phyloP scores from a whole-genome alignment of 2,329 filamentous ascomycete genomes.

The Botrytis elliptica region DNA sequence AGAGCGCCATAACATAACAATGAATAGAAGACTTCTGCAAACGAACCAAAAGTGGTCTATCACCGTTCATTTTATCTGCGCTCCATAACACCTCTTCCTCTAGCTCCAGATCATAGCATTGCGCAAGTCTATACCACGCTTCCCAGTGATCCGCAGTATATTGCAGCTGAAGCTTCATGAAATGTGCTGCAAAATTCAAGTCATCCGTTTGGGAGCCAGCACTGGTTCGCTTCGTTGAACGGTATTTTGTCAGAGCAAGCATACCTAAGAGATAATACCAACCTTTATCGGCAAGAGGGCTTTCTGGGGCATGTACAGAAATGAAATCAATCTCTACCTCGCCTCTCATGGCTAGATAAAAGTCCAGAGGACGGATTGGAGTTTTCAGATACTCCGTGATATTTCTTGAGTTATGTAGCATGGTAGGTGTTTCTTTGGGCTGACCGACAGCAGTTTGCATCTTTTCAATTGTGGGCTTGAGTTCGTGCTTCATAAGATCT shows the following conservation, averaged over 20 bases:
- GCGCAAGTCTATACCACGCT: slow-evolving; percentile 44
- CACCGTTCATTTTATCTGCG: slow-evolving; percentile 44
- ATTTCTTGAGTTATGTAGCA: slow-evolving; percentile 84
- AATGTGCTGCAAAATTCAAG: slow-evolving; percentile 40
- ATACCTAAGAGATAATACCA: slow-evolving; percentile 94
- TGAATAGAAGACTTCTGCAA: slow-evolving; percentile 42
- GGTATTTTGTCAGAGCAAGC: slow-evolving; percentile 82
- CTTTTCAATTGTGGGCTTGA: slow-evolving; percentile 87
- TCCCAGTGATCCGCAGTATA: slow-evolving; percentile 43
- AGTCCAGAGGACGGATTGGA: slow-evolving; percentile 74
- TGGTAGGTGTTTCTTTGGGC: slow-evolving; percentile 73
- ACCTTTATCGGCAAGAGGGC: slow-evolving; percentile 71
- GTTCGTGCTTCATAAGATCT: slow-evolving; percentile 85
- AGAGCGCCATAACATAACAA: slow-evolving; percentile 63
- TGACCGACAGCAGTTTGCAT: slow-evolving; percentile 84
- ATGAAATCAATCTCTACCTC: slow-evolving; percentile 72
- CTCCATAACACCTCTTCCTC: slow-evolving; percentile 45
- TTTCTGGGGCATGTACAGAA: slow-evolving; percentile 66
- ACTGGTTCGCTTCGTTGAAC: slow-evolving; percentile 39
- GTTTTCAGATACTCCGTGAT: slow-evolving; percentile 79
- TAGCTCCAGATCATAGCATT: slow-evolving; percentile 43
- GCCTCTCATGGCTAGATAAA: slow-evolving; percentile 80
- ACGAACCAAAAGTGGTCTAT: slow-evolving; percentile 39
- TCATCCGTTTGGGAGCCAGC: slow-evolving; percentile 42
- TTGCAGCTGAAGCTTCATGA: slow-evolving; percentile 42